These are phyloP conservation scores for Dothiorella sarmentorum DNA, from an alignment of 2,329 filamentous ascomycete species.

Conservation along the genomic window DNA sequence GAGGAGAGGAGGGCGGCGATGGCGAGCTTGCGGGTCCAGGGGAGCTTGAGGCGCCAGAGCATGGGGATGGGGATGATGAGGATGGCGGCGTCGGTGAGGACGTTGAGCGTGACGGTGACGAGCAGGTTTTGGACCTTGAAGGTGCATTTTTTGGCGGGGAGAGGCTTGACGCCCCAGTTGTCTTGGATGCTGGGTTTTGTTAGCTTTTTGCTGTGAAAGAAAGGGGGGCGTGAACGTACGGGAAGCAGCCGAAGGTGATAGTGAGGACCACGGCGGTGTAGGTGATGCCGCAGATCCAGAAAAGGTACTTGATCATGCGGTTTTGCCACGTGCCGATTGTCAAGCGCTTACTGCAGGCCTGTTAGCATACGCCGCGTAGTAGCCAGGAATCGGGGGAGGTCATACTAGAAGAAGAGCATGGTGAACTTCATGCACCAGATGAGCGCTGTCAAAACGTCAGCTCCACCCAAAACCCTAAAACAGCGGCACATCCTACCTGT, in stretches of 20 bases:
- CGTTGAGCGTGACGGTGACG: conserved; percentile 30
- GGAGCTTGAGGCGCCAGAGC: conserved; percentile 32
- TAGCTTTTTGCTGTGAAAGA: neutral
- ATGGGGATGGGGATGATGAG: conserved; percentile 35
- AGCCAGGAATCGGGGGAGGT: neutral
- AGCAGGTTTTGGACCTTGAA: conserved; percentile 32
- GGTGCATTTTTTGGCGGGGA: conserved; percentile 28
- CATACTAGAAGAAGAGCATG: conserved; percentile 30
- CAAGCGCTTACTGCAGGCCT: conserved; percentile 24
- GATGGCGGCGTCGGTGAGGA: conserved; percentile 33
- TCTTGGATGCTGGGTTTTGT: conserved; percentile 17
- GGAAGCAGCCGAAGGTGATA: conserved; percentile 30
- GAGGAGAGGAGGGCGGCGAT: conserved; percentile 34
- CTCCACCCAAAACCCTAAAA: neutral
- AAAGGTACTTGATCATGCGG: conserved; percentile 30
- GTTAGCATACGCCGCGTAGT: conserved; percentile 14
- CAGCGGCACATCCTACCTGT: neutral
- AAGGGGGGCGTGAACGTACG: conserved; percentile 11
- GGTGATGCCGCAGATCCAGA: conserved; percentile 25
- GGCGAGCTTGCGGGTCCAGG: conserved; percentile 31
- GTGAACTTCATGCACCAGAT: conserved; percentile 36
- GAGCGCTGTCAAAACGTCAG: conserved; percentile 32
- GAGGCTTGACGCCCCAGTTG: conserved; percentile 31
- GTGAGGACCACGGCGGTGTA: conserved; percentile 34
- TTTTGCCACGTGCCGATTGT: conserved; percentile 33